A percentile compares a stretch with the other conserved stretches of the same genome.
phyloP scores from a whole-genome alignment of 345 rosid genomes.

The Noccaea caerulescens region DNA sequence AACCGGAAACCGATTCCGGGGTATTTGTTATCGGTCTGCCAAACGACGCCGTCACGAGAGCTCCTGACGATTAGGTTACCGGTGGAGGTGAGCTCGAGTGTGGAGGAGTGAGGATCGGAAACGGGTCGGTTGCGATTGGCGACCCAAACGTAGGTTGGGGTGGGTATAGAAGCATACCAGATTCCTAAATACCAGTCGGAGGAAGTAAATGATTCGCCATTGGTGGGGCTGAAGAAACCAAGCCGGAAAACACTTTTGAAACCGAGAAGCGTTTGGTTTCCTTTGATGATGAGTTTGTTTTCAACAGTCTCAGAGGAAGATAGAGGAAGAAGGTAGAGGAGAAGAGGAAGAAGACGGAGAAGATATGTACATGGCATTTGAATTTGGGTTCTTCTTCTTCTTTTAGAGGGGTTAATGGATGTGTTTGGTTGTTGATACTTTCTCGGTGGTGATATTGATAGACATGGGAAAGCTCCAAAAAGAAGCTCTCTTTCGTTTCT shows the following conservation, averaged over 20 bases:
- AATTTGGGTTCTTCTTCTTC: constrained; percentile 32
- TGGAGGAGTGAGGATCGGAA: constrained; percentile 46
- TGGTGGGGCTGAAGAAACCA: constrained; percentile 40
- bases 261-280: constrained; percentile 56
- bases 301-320: constrained; percentile 33
- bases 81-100: constrained; percentile 48
- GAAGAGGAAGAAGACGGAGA: constrained; percentile 10
- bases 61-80: constrained; percentile 52
- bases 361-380: constrained; percentile 38
- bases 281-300: constrained; percentile 45
- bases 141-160: constrained; percentile 42
- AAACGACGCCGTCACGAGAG: constrained; percentile 44
- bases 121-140: constrained; percentile 69
- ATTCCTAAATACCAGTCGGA: constrained; percentile 42
- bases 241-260: constrained; percentile 51
- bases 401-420: background rate
- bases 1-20: constrained; percentile 45
- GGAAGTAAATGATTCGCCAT: constrained; percentile 40
- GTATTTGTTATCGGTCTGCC: constrained; percentile 48
- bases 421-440: constrained; percentile 29
- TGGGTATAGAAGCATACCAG: constrained; percentile 36
- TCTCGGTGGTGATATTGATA: constrained; percentile 10
- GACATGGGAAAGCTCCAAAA: constrained; percentile 44
- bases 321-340: constrained; percentile 32
- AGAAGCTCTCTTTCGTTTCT: background rate